Evolutionary conservation across 805 yeast species (phyloP), one percentile per base, ranked within the genome.

Genomic region (Metschnikowia picachoensis): DNA sequence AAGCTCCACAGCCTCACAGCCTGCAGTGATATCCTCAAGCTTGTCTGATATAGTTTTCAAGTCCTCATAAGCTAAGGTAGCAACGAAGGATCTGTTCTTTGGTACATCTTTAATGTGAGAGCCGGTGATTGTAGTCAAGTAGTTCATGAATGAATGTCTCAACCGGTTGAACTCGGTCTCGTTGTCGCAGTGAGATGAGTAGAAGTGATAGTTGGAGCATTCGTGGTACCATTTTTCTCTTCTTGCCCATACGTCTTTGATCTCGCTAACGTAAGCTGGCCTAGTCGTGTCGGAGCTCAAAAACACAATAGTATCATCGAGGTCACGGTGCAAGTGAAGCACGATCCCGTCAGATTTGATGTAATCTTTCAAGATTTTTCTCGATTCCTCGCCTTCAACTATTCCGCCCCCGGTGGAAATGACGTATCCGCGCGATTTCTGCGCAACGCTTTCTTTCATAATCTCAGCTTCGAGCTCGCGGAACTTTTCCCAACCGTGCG

Each of bases 331-430:
- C 48, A 94, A 74, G 59, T 94, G 97, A 45, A 94, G 72, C 11
- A 94, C 98, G 52, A 87, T 76, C 34, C 96, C 96, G 25, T 86
- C 87, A 12, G 65, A 52, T 17, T 68, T 57, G 35, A 64, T 58
- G 62, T 81, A 86, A 8, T 72, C 61, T 55, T 82, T 76, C 62
- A 94, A 72, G 8, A 79, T 53, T 10, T 73, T 73, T 57, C 97
- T 78, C 4, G 95, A 81, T n/a, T 65, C 76, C 8, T 74, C 74
- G 34, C 77, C 77, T 66, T 92, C 98, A 27, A 94, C 95, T 49
- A 94, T 74, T 9, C 99, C 99, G 37, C 99, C 99, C 30, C 99
- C 99, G 41, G 97, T 87, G 0, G 98, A 87, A 44, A 92, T 76
- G 17, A 92, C 86, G 57, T 82, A 73, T 5, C 85, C 85, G 15